phyloP scores from a whole-genome alignment of 495 filamentous ascomycete genomes.

The Neurospora hispaniola region DNA sequence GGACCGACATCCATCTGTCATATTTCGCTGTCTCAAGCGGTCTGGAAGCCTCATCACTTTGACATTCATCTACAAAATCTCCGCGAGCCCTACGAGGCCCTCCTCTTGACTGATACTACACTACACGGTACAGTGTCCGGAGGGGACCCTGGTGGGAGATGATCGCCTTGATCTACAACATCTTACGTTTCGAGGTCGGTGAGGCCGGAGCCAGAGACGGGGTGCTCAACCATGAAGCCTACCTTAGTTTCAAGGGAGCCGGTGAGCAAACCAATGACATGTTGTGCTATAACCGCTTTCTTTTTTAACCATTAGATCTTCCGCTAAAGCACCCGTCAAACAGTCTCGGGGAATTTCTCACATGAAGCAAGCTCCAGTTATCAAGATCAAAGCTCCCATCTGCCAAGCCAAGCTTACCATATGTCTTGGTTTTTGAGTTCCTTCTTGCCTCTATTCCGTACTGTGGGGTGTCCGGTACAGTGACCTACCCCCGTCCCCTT shows the following conservation, averaged over 20 bases:
- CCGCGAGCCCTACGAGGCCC: neutral
- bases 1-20: neutral
- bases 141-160: neutral
- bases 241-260: neutral
- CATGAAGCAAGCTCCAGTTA: neutral
- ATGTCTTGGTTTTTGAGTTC: neutral
- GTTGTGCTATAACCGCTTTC: neutral
- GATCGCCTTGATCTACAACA: neutral
- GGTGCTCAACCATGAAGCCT: neutral
- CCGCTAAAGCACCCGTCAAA: neutral
- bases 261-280: neutral
- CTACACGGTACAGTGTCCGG: neutral
- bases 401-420: neutral
- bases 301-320: neutral
- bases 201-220: neutral
- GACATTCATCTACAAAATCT: neutral
- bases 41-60: neutral
- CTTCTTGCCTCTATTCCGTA: neutral
- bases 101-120: neutral
- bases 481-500: neutral
- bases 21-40: neutral
- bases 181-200: neutral
- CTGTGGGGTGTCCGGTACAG: neutral
- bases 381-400: neutral
- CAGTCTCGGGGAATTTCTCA: neutral